Conservation (phyloP, 768 basidiomycete genomes). For the Rickenella mellea region DNA sequence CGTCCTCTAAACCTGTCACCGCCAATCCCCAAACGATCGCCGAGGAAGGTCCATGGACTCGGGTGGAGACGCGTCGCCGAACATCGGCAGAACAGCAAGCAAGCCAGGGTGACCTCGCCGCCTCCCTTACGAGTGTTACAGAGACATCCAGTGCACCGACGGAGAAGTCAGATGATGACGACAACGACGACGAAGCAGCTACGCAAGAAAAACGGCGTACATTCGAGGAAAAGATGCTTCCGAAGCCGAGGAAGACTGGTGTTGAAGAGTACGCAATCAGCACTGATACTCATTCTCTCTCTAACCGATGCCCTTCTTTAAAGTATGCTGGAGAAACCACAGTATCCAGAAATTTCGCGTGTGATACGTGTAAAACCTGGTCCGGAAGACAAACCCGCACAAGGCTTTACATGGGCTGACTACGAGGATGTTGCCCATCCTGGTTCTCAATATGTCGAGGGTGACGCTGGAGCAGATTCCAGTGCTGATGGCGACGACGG, state of each 20-base stretch:
- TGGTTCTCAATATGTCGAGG: too few species aligned
- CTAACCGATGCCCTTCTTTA: background rate
- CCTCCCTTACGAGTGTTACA: constrained; percentile 12
- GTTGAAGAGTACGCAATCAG: constrained; percentile 56
- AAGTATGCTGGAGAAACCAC: constrained; percentile 58
- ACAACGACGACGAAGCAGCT: constrained; percentile 4
- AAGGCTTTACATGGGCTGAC: constrained; percentile 68
- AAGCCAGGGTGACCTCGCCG: constrained; percentile 4
- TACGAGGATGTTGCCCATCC: constrained; percentile 57
- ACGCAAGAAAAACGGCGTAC: constrained; percentile 22
- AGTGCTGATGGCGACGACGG: constrained; percentile 66
- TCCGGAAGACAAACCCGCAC: constrained; percentile 47
- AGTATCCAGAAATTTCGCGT: constrained; percentile 44
- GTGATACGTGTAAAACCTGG: constrained; percentile 60
- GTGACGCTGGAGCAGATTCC: constrained; percentile 27
- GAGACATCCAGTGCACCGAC: constrained; percentile 35
- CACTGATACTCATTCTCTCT: background rate
- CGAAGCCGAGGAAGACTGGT: constrained; percentile 53
- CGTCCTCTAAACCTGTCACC: too few species aligned
- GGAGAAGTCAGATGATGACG: constrained; percentile 23
- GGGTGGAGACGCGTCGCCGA: constrained; percentile 44
- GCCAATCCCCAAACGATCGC: too few species aligned
- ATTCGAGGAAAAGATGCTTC: constrained; percentile 55
- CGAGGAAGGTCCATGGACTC: constrained; percentile 58
- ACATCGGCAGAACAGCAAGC: constrained; percentile 1